These are phyloP conservation scores for Hypoxylon crocopeplum DNA, from an alignment of 495 filamentous ascomycete genomes.

Conservation along the genomic window DNA sequence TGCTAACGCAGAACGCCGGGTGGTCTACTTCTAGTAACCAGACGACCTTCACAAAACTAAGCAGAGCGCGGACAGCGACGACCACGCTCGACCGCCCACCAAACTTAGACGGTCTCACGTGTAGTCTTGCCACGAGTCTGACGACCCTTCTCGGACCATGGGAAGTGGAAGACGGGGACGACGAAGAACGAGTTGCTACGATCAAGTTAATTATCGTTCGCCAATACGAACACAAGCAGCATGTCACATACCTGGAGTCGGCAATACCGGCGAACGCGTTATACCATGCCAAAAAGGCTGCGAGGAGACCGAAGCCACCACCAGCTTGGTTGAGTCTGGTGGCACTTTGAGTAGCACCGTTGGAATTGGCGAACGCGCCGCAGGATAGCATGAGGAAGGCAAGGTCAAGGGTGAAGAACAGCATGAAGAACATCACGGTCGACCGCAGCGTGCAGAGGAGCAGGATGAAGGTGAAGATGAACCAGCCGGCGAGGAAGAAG, in stretches of 20 bases:
- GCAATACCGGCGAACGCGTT: slow-evolving; percentile 95
- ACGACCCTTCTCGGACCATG: slow-evolving; percentile 90
- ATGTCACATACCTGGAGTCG: slow-evolving; percentile 73
- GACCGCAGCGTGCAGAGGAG: slow-evolving; percentile 90
- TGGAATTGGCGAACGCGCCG: slow-evolving; percentile 64
- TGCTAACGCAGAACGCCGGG: too few relatives aligned
- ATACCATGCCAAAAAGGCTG: slow-evolving; percentile 95
- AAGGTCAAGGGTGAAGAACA: slow-evolving; percentile 94
- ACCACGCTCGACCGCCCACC: too few relatives aligned
- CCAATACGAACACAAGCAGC: background rate
- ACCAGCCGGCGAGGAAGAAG: slow-evolving; percentile 92
- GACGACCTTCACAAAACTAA: too few relatives aligned
- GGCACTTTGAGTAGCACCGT: slow-evolving; percentile 30
- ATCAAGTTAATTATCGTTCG: slow-evolving; percentile 16
- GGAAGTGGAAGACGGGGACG: slow-evolving; percentile 94
- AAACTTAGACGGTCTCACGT: slow-evolving; percentile 41
- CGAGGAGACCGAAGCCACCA: slow-evolving; percentile 85
- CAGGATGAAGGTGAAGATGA: slow-evolving; percentile 94
- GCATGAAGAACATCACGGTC: slow-evolving; percentile 92
- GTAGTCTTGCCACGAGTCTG: slow-evolving; percentile 55
- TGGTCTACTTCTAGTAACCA: too few relatives aligned
- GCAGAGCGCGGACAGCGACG: too few relatives aligned
- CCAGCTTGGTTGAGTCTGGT: slow-evolving; percentile 72
- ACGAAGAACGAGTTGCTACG: slow-evolving; percentile 89
- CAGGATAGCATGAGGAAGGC: slow-evolving; percentile 89